Conservation (phyloP, 2,329 filamentous ascomycete species). For the Delphinella strobiligena region DNA sequence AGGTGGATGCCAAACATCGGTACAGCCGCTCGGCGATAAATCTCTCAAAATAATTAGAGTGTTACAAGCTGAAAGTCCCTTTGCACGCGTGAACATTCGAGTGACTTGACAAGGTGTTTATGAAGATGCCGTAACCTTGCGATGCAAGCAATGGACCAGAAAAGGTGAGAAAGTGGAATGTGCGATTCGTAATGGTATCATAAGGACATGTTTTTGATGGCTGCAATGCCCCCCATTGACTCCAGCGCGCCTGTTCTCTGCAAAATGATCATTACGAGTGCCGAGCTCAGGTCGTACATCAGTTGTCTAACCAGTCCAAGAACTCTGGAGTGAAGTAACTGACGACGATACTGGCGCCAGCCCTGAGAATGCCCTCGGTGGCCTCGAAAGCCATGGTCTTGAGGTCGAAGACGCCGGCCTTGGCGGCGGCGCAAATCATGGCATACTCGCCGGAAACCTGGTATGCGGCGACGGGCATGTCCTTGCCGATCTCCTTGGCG, state of each 20-base stretch:
- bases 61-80: too few species aligned
- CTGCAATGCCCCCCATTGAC: too few species aligned
- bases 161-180: neutral
- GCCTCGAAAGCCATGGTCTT: slow-evolving; percentile 92
- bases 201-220: too few species aligned
- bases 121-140: neutral
- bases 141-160: neutral
- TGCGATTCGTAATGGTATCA: neutral
- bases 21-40: too few species aligned
- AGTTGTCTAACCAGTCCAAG: slow-evolving; percentile 45
- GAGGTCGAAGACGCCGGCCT: slow-evolving; percentile 91
- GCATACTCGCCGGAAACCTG: slow-evolving; percentile 95
- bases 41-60: too few species aligned
- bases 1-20: too few species aligned
- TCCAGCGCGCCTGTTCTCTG: too few species aligned
- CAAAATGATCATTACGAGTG: too few species aligned
- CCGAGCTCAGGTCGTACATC: too few species aligned
- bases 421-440: slow-evolving; percentile 93
- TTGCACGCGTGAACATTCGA: too few species aligned
- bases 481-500: slow-evolving; percentile 83
- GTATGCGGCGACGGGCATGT: slow-evolving; percentile 88
- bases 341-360: slow-evolving; percentile 84
- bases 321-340: slow-evolving; percentile 87
- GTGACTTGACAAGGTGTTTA: too few species aligned
- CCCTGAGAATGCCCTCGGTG: slow-evolving; percentile 83